A percentile compares a stretch with the other conserved stretches of the same genome.
These are phyloP conservation scores for Camelina laxa DNA, from an alignment of 345 rosid species.

Conservation along the genomic window DNA sequence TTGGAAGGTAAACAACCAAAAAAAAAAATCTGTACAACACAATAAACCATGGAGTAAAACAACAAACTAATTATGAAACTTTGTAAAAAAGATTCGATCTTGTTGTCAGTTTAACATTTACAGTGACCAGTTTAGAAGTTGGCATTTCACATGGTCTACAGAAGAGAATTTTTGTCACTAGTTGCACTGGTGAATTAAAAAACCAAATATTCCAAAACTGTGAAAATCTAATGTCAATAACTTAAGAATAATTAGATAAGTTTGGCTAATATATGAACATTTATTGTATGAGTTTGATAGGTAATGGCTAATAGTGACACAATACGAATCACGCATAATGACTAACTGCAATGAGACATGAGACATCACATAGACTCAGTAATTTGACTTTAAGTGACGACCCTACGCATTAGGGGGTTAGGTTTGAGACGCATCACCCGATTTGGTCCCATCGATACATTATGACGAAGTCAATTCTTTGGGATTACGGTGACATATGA, in stretches of 20 bases:
- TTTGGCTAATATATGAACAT: background rate
- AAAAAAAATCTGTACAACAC: background rate
- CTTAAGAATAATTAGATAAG: background rate
- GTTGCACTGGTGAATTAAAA: background rate
- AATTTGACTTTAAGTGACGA: conserved; percentile 26
- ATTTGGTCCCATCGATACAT: conserved; percentile 28
- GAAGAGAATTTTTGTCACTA: background rate
- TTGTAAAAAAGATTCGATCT: background rate
- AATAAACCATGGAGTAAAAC: background rate
- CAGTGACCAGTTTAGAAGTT: background rate
- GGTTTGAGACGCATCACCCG: conserved; percentile 26
- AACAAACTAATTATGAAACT: background rate
- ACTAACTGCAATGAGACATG: conserved; percentile 7
- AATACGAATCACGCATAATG: background rate
- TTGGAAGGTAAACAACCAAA: conserved; percentile 6
- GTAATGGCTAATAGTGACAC: background rate
- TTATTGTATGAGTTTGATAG: background rate
- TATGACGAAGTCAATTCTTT: conserved; percentile 25
- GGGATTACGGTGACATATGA: conserved; percentile 17
- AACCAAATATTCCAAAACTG: background rate
- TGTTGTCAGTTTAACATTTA: background rate
- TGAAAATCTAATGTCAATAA: background rate
- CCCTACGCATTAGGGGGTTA: conserved; percentile 35
- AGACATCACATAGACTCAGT: conserved; percentile 27
- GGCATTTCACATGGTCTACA: background rate